Base-by-base conservation (phyloP, 257 asterid species). In the Paraleonurus japonicus region DNA sequence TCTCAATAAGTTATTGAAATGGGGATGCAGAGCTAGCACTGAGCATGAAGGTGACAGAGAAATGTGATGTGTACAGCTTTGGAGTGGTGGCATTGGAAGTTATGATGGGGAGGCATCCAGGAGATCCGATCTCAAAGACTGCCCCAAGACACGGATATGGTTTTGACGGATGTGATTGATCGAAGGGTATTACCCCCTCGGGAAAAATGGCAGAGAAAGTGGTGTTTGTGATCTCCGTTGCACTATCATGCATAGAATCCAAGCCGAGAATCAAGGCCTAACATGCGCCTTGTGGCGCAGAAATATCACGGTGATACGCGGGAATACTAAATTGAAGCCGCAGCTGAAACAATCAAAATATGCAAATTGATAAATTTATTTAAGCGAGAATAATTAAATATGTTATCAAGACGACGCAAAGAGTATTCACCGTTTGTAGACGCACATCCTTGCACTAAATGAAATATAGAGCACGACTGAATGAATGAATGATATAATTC, bases 31-130 rank as follows among this genome's bases (percentile, higher is more conserved):
- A 93, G 85, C 83, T 93, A 35, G 98, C 96, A 26, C 66, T 80
- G 57, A 87, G 88, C 61, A 89, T 86, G 89, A 86, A 81, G 74
- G 90, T 90, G 41, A 93, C 97, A 0, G 92, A 86, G 82, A 88
- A 93, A 77, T 88, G 87, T 27, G 98, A 93, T 67, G 97, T 89
- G 2, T 93, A 88, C 75, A 93, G 98, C 86, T 93, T 93, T 28
- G 98, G 97, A 33, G 98, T 93, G 72, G 92, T 90, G 67, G 94
- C 90, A 0, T 63, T 90, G 81, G 97, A 93, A 78, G 65, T 80
- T 32, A 32, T 32, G 37, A 32, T 32, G 37, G 37, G 37, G 37
- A 32, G 9, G 37, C 37, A 32, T 32, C 98, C 98, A 10, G 88
- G 97, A 62, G 97, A 90, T 37, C 85, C 86, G 43, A 57, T 91